These are phyloP conservation scores for Coemansia sp. DNA, from an alignment of 192 early-diverging fungal genomes.

Conservation along the genomic window DNA sequence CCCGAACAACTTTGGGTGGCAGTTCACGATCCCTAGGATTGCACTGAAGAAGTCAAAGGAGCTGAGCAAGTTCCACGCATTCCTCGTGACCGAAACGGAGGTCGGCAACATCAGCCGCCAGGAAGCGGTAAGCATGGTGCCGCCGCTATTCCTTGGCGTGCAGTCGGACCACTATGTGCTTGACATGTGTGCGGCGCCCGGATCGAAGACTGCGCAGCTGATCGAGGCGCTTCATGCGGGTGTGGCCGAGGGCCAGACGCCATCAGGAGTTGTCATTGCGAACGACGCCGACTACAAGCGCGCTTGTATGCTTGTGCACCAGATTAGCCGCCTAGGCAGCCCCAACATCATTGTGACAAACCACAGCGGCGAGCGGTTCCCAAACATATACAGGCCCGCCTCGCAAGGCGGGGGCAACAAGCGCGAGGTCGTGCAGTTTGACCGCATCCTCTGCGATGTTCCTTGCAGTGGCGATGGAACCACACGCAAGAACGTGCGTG, in stretches of 20 bases:
- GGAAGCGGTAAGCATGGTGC: constrained; percentile 98
- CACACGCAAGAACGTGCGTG: constrained; percentile 88
- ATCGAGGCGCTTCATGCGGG: constrained; percentile 75
- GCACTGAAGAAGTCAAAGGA: constrained; percentile 75
- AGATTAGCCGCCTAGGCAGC: constrained; percentile 90
- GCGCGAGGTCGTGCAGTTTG: constrained; percentile 75
- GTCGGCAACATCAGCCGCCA: constrained; percentile 95
- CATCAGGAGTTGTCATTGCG: constrained; percentile 86
- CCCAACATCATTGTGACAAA: constrained; percentile 94
- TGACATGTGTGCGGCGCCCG: constrained; percentile 98
- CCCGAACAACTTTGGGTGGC: constrained; percentile 90
- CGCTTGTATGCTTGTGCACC: constrained; percentile 91
- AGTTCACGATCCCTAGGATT: constrained; percentile 72
- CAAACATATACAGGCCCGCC: constrained; percentile 57
- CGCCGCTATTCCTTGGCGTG: constrained; percentile 89
- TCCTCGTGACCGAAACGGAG: constrained; percentile 97
- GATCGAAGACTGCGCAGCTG: constrained; percentile 95
- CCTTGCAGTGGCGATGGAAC: constrained; percentile 99
- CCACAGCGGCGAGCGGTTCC: constrained; percentile 90
- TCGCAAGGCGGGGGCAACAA: constrained; percentile 8
- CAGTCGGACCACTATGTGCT: constrained; percentile 81
- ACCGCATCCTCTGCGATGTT: constrained; percentile 95
- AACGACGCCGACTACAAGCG: constrained; percentile 94
- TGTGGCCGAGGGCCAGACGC: constrained; percentile 55
- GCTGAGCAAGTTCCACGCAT: constrained; percentile 84